A percentile compares a stretch with the other conserved stretches of the same genome.
phyloP scores from a whole-genome alignment of 495 filamentous ascomycete species.

The Acidiella bohemica region DNA sequence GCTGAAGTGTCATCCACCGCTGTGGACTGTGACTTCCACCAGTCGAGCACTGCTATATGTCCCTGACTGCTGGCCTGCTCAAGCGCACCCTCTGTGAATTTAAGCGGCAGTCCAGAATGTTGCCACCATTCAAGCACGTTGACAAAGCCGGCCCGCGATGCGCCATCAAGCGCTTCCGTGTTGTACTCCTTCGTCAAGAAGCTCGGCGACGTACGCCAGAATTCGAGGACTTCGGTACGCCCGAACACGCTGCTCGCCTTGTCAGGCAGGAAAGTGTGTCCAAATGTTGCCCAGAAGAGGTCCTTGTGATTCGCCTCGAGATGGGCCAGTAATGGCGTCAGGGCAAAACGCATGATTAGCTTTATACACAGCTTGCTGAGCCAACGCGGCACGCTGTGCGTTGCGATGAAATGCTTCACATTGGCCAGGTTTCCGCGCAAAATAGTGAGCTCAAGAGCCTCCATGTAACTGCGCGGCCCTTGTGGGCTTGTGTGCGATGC shows the following conservation, averaged over 20 bases:
- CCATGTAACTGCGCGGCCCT: conserved; percentile 34
- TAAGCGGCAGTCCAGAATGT: conserved; percentile 60
- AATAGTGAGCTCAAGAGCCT: conserved; percentile 65
- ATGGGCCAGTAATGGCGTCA: conserved; percentile 62
- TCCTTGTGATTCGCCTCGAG: conserved; percentile 65
- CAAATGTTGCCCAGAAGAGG: conserved; percentile 71
- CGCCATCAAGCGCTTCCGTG: conserved; percentile 72
- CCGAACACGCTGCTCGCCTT: conserved; percentile 77
- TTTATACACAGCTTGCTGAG: conserved; percentile 71
- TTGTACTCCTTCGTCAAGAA: conserved; percentile 68
- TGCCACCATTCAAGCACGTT: conserved; percentile 89
- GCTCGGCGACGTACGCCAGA: conserved; percentile 68
- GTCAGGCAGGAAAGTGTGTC: conserved; percentile 65
- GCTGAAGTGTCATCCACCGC: conserved; percentile 7
- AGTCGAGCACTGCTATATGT: conserved; percentile 70
- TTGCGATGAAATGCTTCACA: conserved; percentile 50
- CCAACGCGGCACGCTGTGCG: conserved; percentile 52
- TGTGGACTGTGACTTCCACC: conserved; percentile 51
- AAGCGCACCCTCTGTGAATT: conserved; percentile 72
- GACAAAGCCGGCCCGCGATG: conserved; percentile 67
- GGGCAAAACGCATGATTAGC: conserved; percentile 79
- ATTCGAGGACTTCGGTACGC: conserved; percentile 70
- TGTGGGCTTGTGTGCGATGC: conserved; percentile 30
- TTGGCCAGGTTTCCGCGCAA: conserved; percentile 54
- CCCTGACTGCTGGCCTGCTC: conserved; percentile 75